Evolutionary conservation across 2,329 filamentous ascomycete genomes (phyloP).

Genomic region (Graphilbum fragrans): DNA sequence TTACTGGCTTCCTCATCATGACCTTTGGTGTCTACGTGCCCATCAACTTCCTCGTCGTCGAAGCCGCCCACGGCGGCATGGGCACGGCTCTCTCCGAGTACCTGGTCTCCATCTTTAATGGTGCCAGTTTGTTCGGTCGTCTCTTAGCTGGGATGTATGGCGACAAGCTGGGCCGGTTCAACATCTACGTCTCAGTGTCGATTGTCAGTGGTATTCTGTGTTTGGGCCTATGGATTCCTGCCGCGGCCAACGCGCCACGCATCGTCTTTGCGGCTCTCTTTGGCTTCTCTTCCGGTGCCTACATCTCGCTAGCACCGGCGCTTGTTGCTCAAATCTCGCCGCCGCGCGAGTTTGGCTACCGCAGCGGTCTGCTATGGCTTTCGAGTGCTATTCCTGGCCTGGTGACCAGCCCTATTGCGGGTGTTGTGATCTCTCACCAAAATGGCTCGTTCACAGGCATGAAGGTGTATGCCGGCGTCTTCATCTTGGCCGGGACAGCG

Average conservation of each 20-base stretch:
- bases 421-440: conserved; percentile 18
- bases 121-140: conserved; percentile 23
- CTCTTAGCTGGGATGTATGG: conserved; percentile 13
- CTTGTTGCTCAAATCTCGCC: conserved; percentile 40
- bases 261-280: conserved; percentile 28
- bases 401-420: conserved; percentile 37
- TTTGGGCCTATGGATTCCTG: conserved; percentile 31
- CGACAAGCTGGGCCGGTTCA: conserved; percentile 25
- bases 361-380: conserved; percentile 39
- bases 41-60: conserved; percentile 14
- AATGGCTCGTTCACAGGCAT: conserved; percentile 18
- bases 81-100: conserved; percentile 11
- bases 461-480: conserved; percentile 23
- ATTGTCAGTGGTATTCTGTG: conserved; percentile 23
- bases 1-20: conserved; percentile 11
- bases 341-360: conserved; percentile 39
- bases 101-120: conserved; percentile 15
- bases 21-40: conserved; percentile 16
- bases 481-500: conserved; percentile 18
- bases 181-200: conserved; percentile 32
- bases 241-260: conserved; percentile 13
- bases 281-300: conserved; percentile 29
- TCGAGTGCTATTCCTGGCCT: conserved; percentile 38
- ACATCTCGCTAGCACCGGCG: conserved; percentile 24
- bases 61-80: conserved; percentile 11